Percentiles rank a stretch among this genome's conserved stretches.
Evolutionary conservation across 106 monocot genomes (phyloP).

Genomic region (Cymbidium sinense): DNA sequence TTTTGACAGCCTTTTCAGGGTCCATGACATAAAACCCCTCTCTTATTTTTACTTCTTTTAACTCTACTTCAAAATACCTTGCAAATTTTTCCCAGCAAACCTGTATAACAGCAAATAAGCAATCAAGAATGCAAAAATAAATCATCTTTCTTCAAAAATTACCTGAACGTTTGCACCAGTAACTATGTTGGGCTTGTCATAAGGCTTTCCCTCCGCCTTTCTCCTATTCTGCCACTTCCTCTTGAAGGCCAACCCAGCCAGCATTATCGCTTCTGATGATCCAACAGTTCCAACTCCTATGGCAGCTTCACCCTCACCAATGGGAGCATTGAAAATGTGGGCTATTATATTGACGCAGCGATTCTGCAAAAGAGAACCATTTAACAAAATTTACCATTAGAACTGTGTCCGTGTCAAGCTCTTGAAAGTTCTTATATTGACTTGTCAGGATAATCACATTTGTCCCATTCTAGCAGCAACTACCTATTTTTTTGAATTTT

Average conservation of each 20-base stretch:
- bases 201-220: conserved; percentile 67
- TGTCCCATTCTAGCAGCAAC: too few species aligned
- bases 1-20: conserved; percentile 65
- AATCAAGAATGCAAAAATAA: not conserved
- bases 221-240: conserved; percentile 84
- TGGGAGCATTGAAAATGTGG: conserved; percentile 66
- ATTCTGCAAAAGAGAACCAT: conserved; percentile 33
- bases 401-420: not conserved
- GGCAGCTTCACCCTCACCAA: conserved; percentile 52
- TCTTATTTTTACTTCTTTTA: conserved; percentile 77
- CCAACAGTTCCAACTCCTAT: conserved; percentile 77
- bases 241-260: conserved; percentile 79
- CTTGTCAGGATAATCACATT: too few species aligned
- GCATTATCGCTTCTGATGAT: conserved; percentile 85
- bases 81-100: conserved; percentile 99
- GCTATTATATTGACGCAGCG: conserved; percentile 88
- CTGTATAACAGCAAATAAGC: conserved; percentile 17
- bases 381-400: not conserved
- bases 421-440: too few species aligned
- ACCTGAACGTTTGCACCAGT: conserved; percentile 89
- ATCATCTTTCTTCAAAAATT: not conserved
- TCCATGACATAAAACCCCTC: conserved; percentile 76
- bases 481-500: too few species aligned
- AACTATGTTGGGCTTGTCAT: conserved; percentile 78
- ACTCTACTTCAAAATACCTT: conserved; percentile 86